Evolutionary conservation across 148 eudicot genomes (phyloP), one percentile per base, ranked within the genome.

Genomic region (Fallopia convolvulus): DNA sequence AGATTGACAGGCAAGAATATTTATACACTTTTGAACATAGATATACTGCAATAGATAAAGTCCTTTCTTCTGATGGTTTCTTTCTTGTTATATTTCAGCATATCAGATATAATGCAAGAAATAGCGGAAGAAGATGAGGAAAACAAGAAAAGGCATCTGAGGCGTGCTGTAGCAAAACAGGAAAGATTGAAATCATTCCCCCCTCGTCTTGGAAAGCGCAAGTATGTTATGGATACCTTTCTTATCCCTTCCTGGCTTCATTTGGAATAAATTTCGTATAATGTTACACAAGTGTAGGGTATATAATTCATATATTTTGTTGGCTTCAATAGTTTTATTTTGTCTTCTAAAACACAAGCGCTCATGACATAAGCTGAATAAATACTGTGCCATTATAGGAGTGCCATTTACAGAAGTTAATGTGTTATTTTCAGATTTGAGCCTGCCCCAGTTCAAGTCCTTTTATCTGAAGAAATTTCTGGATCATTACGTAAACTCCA

Each of bases 401-500:
- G 6, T 11, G 18, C 6, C 12, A 33, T 65, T 65, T 33, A 23
- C 18, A 65, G 8, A 65, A 65, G 41, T 65, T 68, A 4, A 66
- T 33, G 42, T 77, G 53, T 52, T 70, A 30, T 41, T 77, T 81
- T 74, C 88, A 94, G 98, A 81, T 94, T 89, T 77, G 83, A 83
- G 85, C 97, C 95, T 80, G 97, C 98, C 26, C 93, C 93, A 36
- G 72, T 84, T 79, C 96, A 94, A 86, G 98, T 94, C 75, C 91
- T 94, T 60, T 79, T 94, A 81, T 87, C 97, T 55, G 98, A 94
- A 92, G 98, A 94, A 82, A 89, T 90, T 60, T 87, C 96, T 42
- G 98, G 98, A 77, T 94, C 97, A 23, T 90, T 94, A 65, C 92
- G 98, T 20, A 88, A 92, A 82, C 87, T 94, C 79, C 92, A 93